These are phyloP conservation scores for Diaporthe sp. DNA, from an alignment of 2,329 filamentous ascomycete genomes.

Conservation along the genomic window DNA sequence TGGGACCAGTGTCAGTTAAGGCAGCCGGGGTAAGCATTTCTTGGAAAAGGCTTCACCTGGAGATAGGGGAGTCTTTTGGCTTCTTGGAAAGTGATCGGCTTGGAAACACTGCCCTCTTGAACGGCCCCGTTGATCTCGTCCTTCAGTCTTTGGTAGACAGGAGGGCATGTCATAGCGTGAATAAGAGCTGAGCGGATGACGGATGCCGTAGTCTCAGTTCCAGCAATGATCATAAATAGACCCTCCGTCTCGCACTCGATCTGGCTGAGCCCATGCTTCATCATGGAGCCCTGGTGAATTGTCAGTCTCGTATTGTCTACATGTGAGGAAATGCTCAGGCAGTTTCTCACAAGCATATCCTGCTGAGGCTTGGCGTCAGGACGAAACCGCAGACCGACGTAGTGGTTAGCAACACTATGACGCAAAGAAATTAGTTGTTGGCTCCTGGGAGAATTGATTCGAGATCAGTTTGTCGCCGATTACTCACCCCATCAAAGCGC, in stretches of 20 bases:
- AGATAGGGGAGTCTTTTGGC: background rate
- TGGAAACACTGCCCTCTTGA: background rate
- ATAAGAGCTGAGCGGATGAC: background rate
- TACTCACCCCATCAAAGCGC: background rate
- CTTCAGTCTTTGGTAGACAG: background rate
- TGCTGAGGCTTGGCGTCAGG: background rate
- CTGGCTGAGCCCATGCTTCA: background rate
- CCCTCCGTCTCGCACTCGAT: background rate
- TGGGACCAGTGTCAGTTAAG: background rate
- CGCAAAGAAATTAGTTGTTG: background rate
- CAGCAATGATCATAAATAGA: background rate
- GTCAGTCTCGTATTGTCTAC: background rate
- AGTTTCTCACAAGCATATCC: background rate
- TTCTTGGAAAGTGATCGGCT: background rate
- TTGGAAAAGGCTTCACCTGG: background rate
- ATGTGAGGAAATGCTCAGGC: too few species aligned
- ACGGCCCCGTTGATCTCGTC: background rate
- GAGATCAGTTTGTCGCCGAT: background rate
- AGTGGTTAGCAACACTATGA: constrained; percentile 1
- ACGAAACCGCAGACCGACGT: background rate
- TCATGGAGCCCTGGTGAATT: background rate
- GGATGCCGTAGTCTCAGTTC: background rate
- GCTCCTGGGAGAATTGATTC: background rate
- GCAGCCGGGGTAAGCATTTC: background rate
- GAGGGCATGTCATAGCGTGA: background rate